Base-by-base conservation (phyloP, 768 basidiomycete genomes). In the Phallus indusiatus region DNA sequence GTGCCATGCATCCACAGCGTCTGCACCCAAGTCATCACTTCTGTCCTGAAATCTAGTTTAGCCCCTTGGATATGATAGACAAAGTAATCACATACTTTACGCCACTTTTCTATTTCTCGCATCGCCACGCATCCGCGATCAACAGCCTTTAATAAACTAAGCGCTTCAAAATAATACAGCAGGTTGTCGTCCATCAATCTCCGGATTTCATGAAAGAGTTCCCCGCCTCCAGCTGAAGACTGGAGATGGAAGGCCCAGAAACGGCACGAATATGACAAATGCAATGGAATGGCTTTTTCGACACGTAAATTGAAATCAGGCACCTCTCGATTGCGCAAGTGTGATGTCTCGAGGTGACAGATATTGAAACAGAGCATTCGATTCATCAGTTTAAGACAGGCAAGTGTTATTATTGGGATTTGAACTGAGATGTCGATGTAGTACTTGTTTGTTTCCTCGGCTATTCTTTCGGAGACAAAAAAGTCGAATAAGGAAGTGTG, bases 211-310 rank as follows among this genome's bases (percentile, higher is more conserved):
- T 57, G 58, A 18, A 63, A 6, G 20, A 59, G 21, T 9, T 61
- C 61, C 0, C 58, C 21, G 28, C 64, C n/a, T n/a, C n/a, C n/a
- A 12, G 52, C 21, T 21, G 21, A 36, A 34, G 21, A 50, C 1
- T 37, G 20, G 8, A 73, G 51, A 61, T 75, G 73, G 37, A 66
- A 59, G 1, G 60, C 67, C 71, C 71, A 77, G 36, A 66, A n/a
- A n/a, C n/a, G n/a, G n/a, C n/a, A n/a, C n/a, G n/a, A n/a, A n/a
- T n/a, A n/a, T n/a, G n/a, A n/a, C n/a, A n/a, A n/a, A n/a, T n/a
- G n/a, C n/a, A n/a, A n/a, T n/a, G n/a, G n/a, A n/a, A n/a, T n/a
- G n/a, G n/a, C n/a, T n/a, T n/a, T n/a, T n/a, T n/a, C n/a, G n/a
- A n/a, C n/a, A n/a, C n/a, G n/a, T n/a, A n/a, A n/a, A n/a, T n/a